phyloP scores from a whole-genome alignment of 495 filamentous ascomycete genomes.

The Choiromyces venosus region DNA sequence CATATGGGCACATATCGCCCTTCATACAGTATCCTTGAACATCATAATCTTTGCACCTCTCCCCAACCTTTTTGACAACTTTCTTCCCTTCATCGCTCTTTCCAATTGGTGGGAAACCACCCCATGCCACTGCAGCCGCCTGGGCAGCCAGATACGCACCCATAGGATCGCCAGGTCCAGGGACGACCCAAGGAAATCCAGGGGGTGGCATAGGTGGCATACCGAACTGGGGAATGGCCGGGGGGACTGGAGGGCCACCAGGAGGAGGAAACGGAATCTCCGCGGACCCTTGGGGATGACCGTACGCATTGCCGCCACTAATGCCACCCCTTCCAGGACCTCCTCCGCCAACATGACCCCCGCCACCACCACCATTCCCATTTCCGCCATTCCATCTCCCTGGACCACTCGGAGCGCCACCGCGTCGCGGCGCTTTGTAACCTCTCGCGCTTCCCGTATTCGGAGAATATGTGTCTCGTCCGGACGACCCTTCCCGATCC shows the following conservation, averaged over 20 bases:
- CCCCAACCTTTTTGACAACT: slow-evolving; percentile 45
- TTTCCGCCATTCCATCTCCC: slow-evolving; percentile 44
- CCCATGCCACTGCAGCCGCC: slow-evolving; percentile 57
- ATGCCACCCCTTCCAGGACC: slow-evolving; percentile 35
- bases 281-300: slow-evolving; percentile 16
- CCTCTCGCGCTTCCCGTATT: slow-evolving; percentile 48
- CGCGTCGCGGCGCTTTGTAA: slow-evolving; percentile 69
- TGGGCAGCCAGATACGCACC: slow-evolving; percentile 67
- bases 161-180: slow-evolving; percentile 60
- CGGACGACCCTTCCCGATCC: slow-evolving; percentile 42
- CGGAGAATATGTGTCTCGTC: slow-evolving; percentile 46
- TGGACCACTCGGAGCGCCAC: slow-evolving; percentile 50
- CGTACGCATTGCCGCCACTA: slow-evolving; percentile 11
- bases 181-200: slow-evolving; percentile 48
- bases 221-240: slow-evolving; percentile 44
- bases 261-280: slow-evolving; percentile 35
- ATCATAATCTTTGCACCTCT: slow-evolving; percentile 81
- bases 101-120: slow-evolving; percentile 48
- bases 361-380: slow-evolving; percentile 41
- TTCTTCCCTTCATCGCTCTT: slow-evolving; percentile 42
- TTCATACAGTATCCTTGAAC: slow-evolving; percentile 77
- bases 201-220: slow-evolving; percentile 39
- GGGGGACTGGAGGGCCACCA: slow-evolving; percentile 25
- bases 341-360: slow-evolving; percentile 19
- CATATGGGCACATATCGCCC: slow-evolving; percentile 71